Evolutionary conservation across 345 rosid genomes (phyloP).

Genomic region (Carallia pectinifolia): DNA sequence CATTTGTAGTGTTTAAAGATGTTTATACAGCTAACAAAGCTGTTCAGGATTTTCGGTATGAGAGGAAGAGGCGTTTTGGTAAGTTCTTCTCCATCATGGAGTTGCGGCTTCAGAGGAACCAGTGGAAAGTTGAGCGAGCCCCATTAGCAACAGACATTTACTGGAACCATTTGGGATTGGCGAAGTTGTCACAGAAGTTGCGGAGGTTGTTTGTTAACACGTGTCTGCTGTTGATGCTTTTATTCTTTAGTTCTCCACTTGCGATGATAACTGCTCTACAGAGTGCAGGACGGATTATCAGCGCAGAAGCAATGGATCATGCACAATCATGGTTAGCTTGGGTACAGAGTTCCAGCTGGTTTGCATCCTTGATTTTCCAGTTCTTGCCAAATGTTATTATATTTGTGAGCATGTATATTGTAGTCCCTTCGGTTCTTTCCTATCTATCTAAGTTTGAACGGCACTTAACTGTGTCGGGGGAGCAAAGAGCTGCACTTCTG

Average conservation of each 20-base stretch:
- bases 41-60: slow-evolving; percentile 77
- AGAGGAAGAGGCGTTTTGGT: slow-evolving; percentile 74
- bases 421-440: slow-evolving; percentile 87
- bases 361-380: slow-evolving; percentile 85
- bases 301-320: slow-evolving; percentile 89
- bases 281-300: slow-evolving; percentile 83
- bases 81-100: slow-evolving; percentile 85
- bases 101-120: slow-evolving; percentile 84
- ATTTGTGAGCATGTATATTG: slow-evolving; percentile 91
- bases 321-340: slow-evolving; percentile 89
- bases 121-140: slow-evolving; percentile 97
- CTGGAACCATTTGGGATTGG: slow-evolving; percentile 91
- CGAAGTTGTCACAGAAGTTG: slow-evolving; percentile 63
- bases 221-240: slow-evolving; percentile 72
- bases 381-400: slow-evolving; percentile 88
- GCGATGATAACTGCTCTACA: slow-evolving; percentile 76
- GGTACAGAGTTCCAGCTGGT: slow-evolving; percentile 93
- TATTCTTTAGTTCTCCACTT: slow-evolving; percentile 93
- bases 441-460: slow-evolving; percentile 91
- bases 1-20: slow-evolving; percentile 88
- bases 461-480: slow-evolving; percentile 83
- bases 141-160: slow-evolving; percentile 93
- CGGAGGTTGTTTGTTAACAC: slow-evolving; percentile 80
- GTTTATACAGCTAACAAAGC: slow-evolving; percentile 93
- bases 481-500: slow-evolving; percentile 89